Evolutionary conservation across 345 rosid genomes (phyloP).

Genomic region (Alliaria petiolata): DNA sequence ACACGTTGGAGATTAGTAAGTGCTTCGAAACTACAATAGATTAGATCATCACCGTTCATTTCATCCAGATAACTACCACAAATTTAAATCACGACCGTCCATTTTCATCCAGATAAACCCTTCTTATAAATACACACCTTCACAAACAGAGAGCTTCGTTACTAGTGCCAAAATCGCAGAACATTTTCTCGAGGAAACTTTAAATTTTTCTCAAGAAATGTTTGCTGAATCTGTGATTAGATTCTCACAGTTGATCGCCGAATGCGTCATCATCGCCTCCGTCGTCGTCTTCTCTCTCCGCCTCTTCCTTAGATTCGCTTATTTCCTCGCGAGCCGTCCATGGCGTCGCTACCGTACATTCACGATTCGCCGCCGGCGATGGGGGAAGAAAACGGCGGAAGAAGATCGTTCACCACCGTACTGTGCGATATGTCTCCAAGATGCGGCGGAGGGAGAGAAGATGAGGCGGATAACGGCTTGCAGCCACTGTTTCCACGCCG

Average conservation of each 20-base stretch:
- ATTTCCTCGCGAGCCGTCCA: conserved; percentile 22
- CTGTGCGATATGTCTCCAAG: conserved; percentile 37
- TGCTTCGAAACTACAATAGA: conserved; percentile 1
- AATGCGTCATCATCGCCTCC: not conserved
- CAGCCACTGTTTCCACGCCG: conserved; percentile 52
- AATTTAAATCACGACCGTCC: conserved; percentile 3
- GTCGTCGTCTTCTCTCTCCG: conserved; percentile 20
- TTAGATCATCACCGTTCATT: not conserved
- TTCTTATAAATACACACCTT: not conserved
- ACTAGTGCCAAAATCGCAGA: not conserved
- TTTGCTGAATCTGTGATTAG: conserved; percentile 7
- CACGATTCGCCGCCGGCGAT: conserved; percentile 29
- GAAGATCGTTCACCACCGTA: not conserved
- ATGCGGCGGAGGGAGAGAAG: conserved; percentile 41
- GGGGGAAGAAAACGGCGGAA: conserved; percentile 13
- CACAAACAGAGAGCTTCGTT: conserved; percentile 4
- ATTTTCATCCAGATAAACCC: not conserved
- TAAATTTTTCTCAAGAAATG: conserved; percentile 1
- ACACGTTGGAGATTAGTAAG: not conserved
- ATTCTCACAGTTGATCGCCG: not conserved
- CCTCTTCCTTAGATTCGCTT: conserved; percentile 14
- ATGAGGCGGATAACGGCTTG: conserved; percentile 42
- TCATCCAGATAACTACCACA: not conserved
- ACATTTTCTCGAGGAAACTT: not conserved
- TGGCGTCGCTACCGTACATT: conserved; percentile 37